Base-by-base conservation (phyloP, 305 asterid genomes). In the Fraxinus floribunda region DNA sequence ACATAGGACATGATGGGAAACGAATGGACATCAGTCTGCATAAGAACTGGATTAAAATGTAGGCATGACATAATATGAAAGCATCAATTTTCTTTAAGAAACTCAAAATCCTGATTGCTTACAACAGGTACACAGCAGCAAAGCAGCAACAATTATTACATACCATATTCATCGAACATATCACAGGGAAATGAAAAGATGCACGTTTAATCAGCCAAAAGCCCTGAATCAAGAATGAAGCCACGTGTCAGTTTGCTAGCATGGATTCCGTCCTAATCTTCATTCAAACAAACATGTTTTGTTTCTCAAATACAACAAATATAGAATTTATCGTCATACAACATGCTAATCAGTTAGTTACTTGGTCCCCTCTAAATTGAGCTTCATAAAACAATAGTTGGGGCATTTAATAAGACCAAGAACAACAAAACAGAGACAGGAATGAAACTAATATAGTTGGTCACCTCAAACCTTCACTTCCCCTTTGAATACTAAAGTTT, bases 141-240 rank as follows among this genome's bases (percentile, higher is more conserved):
- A 81, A 75, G 80, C 73, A 52, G 57, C 81, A 62, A 52, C 39
- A 78, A 70, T 81, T 85, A 83, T 18, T 4, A 60, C 85, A 87
- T 75, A 75, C 85, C 87, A 85, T 71, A 36, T 74, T 39, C 79
- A 29, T 76, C 24, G 39, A 44, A 24, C 38, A 76, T 10, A 76
- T 35, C 79, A 83, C 3, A 41, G 46, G 55, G 75, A 73, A 78
- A 81, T 75, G 39, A 5, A 75, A 79, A 83, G 90, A 79, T 34
- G 73, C 78, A 75, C 9, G 36, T 26, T 64, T 49, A 57, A 70
- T 66, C 81, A 83, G 30, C 85, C 73, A 73, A 52, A 78, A 38
- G 20, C 22, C 46, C 90, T 85, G 90, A 81, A 83, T 62, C 74
- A 75, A 30, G 32, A 87, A 76, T 36, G 64, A 73, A 46, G 44